Base-by-base conservation (phyloP, 768 basidiomycete species). In the Termitomyces titanicus region DNA sequence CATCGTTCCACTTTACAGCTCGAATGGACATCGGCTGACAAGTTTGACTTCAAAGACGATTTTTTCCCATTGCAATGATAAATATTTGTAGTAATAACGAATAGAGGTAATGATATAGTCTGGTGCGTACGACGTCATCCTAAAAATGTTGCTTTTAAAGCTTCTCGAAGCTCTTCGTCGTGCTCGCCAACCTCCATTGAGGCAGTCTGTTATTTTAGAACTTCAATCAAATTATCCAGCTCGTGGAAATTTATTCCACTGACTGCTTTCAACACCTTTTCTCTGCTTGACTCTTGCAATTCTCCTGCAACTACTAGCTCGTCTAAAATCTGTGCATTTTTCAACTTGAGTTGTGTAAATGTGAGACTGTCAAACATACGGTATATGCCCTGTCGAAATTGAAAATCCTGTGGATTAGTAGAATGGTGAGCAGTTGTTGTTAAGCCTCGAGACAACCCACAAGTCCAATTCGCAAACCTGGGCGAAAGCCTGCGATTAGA, bases 321-420 rank as follows among this genome's bases (percentile, higher is more conserved):
- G 65, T 98, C 96, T 35, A 98, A 74, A 55, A 98, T 84, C 88
- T 91, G n/a, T 45, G 15, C 15, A 43, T 10, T 42, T n/a, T 15
- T 37, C 17, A 47, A 38, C 3, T 18, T 7, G 17, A 22, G 27
- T 15, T 17, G 33, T 46, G 20, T 3, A 31, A 13, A 24, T 35
- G n/a, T 38, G 35, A 17, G 22, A 38, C 24, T 18, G 34, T n/a
- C 20, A 37, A n/a, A 68, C 70, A 29, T 18, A 91, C 94, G 4
- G 91, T 85, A 68, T 94, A 97, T 1, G 95, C 96, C 69, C 94
- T 92, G 68, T 98, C 91, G 68, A 98, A 98, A 74, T 97, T 97
- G 82, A 97, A 98, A 62, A 98, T 96, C 51, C 92, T 94, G 61
- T 18, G 38, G 37, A 47, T n/a, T 5, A 9, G 8, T 3, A 42